Evolutionary conservation across 140 eudicot species (phyloP).

Genomic region (Artemisia princeps): DNA sequence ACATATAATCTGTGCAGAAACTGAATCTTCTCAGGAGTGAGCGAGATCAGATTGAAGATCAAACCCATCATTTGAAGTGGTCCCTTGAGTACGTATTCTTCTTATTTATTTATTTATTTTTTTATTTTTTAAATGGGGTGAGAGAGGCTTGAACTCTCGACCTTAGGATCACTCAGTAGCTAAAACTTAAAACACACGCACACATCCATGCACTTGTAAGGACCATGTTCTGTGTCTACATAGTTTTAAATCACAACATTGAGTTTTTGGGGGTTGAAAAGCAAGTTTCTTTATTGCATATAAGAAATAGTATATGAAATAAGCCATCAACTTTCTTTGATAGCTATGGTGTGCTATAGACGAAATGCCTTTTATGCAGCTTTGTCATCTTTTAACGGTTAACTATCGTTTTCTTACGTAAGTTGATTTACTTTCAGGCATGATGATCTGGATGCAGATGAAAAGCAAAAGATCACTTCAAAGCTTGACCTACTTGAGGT

Average conservation of each 20-base stretch:
- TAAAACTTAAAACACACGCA: no score
- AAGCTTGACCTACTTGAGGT: slow-evolving; percentile 32
- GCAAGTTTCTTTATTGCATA: not conserved
- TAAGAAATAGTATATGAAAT: not conserved
- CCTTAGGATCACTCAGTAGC: no score
- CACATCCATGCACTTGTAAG: no score
- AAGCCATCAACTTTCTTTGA: not conserved
- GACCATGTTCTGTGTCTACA: not conserved
- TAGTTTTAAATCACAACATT: no score
- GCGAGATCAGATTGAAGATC: slow-evolving; percentile 72
- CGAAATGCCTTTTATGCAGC: not conserved
- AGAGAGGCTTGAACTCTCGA: no score
- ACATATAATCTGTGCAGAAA: slow-evolving; percentile 35
- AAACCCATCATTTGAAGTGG: slow-evolving; percentile 77
- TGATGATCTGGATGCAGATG: slow-evolving; percentile 24
- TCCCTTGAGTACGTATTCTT: slow-evolving; percentile 50
- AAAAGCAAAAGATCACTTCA: slow-evolving; percentile 24
- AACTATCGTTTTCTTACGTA: not conserved
- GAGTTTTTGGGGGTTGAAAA: no score
- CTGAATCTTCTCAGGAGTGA: slow-evolving; percentile 65
- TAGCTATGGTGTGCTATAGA: not conserved
- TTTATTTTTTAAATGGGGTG: no score
- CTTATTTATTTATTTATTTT: no score
- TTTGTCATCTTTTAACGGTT: not conserved
- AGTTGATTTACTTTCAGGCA: slow-evolving; percentile 23